Base-by-base conservation (phyloP, 164 flowering plant genomes). In the Houttuynia cordata region DNA sequence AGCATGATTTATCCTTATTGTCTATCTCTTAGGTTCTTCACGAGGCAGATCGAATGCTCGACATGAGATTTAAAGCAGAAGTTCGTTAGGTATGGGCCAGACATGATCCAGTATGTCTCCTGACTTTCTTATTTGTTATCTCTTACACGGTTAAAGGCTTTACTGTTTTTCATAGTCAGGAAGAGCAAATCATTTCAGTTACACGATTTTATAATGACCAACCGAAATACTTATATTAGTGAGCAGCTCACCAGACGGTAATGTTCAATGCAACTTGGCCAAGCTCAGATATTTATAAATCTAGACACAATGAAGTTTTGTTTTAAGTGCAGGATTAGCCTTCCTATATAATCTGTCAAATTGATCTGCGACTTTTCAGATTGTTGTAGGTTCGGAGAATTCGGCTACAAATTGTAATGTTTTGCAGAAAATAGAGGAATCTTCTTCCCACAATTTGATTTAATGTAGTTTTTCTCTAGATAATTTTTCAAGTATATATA, bases 241-340 rank as follows among this genome's bases (percentile, higher is more conserved):
- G 24, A 61, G 67, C 73, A 75, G 76, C 56, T 24, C 88, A 95
- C 20, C 97, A 94, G 69, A 91, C 81, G 86, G 91, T 91, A 25
- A 94, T 94, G 99, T 91, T 91, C 71, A 94, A 97, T 73, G 99
- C 99, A 40, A 94, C 99, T 58, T 94, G 99, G 97, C 99, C 99
- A 67, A 64, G 90, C 99, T 62, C 85, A 91, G 68, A 96, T 86
- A 59, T 94, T 81, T 70, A 94, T 88, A 97, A 87, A 88, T 72
- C 88, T 95, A 34, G 74, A 84, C 70, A 95, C 96, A 18, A 78
- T 94, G 30, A 94, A 94, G 95, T 97, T 94, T 54, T 66, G 65
- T 20, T 64, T 21, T 45, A 68, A 39, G 4, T 40, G 7, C 42
- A 23, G 6, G 21, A n/a, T 49, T 34, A 59, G n/a, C 4, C 25